A percentile compares a stretch with the other conserved stretches of the same genome.
phyloP scores from a whole-genome alignment of 352 stramenopile genomes.

The Pythium rishiriense region DNA sequence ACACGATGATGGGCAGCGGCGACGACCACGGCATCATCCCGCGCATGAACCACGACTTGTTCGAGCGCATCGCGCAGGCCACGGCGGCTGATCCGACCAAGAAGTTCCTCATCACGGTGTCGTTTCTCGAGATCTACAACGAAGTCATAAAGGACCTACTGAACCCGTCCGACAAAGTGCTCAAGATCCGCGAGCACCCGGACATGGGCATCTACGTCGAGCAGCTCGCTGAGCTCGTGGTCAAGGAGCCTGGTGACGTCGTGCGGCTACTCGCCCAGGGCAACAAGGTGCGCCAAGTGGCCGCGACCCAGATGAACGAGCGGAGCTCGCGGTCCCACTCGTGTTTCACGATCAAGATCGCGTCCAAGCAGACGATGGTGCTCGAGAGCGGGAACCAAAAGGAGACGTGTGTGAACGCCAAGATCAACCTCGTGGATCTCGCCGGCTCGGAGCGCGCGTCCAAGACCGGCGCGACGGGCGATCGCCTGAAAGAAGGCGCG shows the following conservation, averaged over 20 bases:
- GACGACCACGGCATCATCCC: conserved; percentile 87
- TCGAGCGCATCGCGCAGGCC: conserved; percentile 46
- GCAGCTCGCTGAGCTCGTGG: conserved; percentile 85
- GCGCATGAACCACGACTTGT: conserved; percentile 88
- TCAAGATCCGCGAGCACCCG: conserved; percentile 92
- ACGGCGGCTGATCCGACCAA: conserved; percentile 46
- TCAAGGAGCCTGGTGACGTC: conserved; percentile 78
- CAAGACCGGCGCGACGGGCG: conserved; percentile 87
- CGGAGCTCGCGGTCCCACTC: conserved; percentile 87
- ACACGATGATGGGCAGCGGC: conserved; percentile 71
- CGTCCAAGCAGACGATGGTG: conserved; percentile 70
- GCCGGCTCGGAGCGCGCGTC: conserved; percentile 86
- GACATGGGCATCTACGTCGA: conserved; percentile 94
- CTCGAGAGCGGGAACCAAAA: conserved; percentile 50
- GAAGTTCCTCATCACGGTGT: conserved; percentile 86
- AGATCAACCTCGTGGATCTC: conserved; percentile 93
- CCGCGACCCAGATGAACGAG: conserved; percentile 92
- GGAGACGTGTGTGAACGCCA: conserved; percentile 84
- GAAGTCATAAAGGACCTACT: conserved; percentile 94
- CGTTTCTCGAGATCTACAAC: conserved; percentile 96
- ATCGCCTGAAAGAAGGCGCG: conserved; percentile 89
- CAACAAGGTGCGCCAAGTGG: conserved; percentile 87
- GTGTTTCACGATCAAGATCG: conserved; percentile 91
- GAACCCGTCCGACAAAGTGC: conserved; percentile 88
- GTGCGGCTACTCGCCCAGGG: conserved; percentile 85